Evolutionary conservation across 768 basidiomycete species (phyloP).

Genomic region (Cantharellus anzutake): DNA sequence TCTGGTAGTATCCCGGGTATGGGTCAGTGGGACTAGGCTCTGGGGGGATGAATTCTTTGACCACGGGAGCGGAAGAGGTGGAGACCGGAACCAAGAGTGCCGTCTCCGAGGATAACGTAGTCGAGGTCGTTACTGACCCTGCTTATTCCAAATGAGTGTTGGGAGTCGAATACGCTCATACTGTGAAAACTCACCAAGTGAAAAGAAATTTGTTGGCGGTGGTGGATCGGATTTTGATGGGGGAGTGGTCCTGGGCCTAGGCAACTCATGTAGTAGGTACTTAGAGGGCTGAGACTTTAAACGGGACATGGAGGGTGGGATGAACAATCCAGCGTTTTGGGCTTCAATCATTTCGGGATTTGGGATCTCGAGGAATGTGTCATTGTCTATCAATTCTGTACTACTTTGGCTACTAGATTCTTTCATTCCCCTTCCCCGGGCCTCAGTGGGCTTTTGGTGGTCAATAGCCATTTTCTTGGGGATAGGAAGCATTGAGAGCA

Average conservation of each 20-base stretch:
- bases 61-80: slow-evolving; percentile 34
- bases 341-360: neutral
- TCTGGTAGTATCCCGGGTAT: slow-evolving; percentile 75
- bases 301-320: slow-evolving; percentile 7
- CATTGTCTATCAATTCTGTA: neutral
- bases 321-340: neutral
- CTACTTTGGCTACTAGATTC: neutral
- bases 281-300: slow-evolving; percentile 8
- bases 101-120: neutral
- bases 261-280: neutral
- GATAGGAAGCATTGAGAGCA: slow-evolving; percentile 9
- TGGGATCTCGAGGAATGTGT: neutral
- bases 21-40: slow-evolving; percentile 55
- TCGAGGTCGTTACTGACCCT: neutral
- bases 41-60: slow-evolving; percentile 51
- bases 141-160: neutral
- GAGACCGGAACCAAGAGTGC: neutral
- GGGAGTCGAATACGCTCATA: neutral
- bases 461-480: slow-evolving; percentile 7
- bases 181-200: slow-evolving; percentile 10
- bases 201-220: slow-evolving; percentile 12
- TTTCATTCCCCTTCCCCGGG: neutral
- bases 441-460: neutral
- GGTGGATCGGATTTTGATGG: slow-evolving; percentile 1
- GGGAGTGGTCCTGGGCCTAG: neutral